phyloP scores from a whole-genome alignment of 1,284 basidiomycete genomes.

The Leccinum variabile region DNA sequence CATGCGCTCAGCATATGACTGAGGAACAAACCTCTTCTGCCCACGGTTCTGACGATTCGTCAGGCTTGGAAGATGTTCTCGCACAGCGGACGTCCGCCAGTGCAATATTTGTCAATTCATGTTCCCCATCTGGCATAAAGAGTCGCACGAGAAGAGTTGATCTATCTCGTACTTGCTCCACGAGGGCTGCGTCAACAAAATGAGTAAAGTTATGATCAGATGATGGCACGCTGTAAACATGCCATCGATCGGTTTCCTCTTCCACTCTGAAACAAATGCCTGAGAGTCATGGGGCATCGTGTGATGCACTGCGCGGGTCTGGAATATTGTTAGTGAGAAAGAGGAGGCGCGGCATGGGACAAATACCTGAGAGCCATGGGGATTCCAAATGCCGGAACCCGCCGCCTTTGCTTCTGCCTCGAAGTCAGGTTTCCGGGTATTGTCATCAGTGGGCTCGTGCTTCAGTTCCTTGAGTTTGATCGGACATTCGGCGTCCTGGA shows the following conservation, averaged over 20 bases:
- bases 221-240: constrained; percentile 21
- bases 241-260: constrained; percentile 88
- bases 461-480: constrained; percentile 89
- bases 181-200: constrained; percentile 58
- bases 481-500: constrained; percentile 28
- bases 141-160: constrained; percentile 88
- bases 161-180: constrained; percentile 94
- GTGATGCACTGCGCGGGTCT: constrained; percentile 79
- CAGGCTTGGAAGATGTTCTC: constrained; percentile 69
- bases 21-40: constrained; percentile 71
- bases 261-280: constrained; percentile 89
- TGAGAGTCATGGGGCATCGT: constrained; percentile 90
- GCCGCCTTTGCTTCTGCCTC: no score
- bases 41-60: constrained; percentile 77
- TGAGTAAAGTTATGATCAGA: constrained; percentile 1
- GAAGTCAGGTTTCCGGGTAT: constrained; percentile 53
- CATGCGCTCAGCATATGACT: neutral
- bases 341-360: neutral
- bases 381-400: no score
- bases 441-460: constrained; percentile 76
- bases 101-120: constrained; percentile 83
- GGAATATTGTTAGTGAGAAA: constrained; percentile 10
- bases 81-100: constrained; percentile 87
- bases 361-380: no score
- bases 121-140: constrained; percentile 83